phyloP scores from a whole-genome alignment of 2,329 filamentous ascomycete genomes.

The Colletotrichum spinosum region DNA sequence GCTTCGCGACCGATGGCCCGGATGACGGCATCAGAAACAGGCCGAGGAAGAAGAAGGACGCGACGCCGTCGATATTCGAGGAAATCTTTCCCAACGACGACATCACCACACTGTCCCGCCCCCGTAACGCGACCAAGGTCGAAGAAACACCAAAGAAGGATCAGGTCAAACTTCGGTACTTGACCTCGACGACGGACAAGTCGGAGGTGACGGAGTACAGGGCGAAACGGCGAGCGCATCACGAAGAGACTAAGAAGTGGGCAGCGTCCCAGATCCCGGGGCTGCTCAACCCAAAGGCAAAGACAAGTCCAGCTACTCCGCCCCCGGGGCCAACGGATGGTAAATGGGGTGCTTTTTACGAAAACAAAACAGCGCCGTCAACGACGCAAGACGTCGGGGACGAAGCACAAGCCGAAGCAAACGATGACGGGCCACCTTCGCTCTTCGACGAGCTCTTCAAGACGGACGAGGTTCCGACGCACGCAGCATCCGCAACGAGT shows the following conservation, averaged over 20 bases:
- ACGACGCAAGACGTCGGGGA: no score
- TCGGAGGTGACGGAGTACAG: constrained; percentile 21
- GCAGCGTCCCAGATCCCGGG: background rate
- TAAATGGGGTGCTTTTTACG: no score
- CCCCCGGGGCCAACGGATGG: no score
- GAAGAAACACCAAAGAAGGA: background rate
- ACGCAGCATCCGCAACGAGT: no score
- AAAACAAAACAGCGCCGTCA: no score
- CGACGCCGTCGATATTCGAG: constrained; percentile 25
- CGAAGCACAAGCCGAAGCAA: background rate
- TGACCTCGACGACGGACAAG: constrained; percentile 28
- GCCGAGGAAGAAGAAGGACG: constrained; percentile 1
- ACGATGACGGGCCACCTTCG: background rate
- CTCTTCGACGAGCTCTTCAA: constrained; percentile 33
- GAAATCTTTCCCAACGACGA: constrained; percentile 31
- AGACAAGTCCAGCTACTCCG: background rate
- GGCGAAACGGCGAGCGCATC: background rate
- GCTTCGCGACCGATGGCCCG: background rate
- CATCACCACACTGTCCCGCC: background rate
- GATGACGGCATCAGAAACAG: background rate
- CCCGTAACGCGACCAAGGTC: background rate
- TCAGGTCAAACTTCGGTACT: constrained; percentile 24
- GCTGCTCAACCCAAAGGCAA: constrained; percentile 8
- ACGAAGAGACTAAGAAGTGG: constrained; percentile 1
- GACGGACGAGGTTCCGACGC: background rate